phyloP scores from a whole-genome alignment of 2,329 filamentous ascomycete genomes.

The Hawksworthiomyces lignivorus region DNA sequence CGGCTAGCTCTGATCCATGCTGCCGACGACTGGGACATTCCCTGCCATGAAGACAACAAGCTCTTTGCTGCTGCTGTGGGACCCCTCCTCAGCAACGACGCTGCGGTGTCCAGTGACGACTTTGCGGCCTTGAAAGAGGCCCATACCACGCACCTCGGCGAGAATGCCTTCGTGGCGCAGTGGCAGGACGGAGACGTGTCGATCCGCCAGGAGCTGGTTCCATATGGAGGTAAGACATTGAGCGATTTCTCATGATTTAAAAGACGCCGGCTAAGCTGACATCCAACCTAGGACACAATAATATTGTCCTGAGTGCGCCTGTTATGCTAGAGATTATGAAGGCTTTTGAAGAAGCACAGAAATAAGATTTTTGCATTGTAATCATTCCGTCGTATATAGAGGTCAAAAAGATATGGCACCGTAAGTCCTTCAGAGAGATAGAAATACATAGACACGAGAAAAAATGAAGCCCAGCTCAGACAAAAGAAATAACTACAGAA shows the following conservation, averaged over 20 bases:
- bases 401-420: too few relatives aligned
- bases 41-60: constrained; percentile 59
- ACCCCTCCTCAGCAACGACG: constrained; percentile 13
- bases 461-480: too few relatives aligned
- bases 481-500: too few relatives aligned
- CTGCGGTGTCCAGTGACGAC: constrained; percentile 31
- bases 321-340: constrained; percentile 58
- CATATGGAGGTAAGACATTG: constrained; percentile 43
- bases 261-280: too few relatives aligned
- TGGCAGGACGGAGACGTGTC: constrained; percentile 39
- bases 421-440: too few relatives aligned
- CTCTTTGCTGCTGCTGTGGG: constrained; percentile 54
- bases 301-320: constrained; percentile 57
- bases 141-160: constrained; percentile 34
- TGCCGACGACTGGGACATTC: constrained; percentile 73
- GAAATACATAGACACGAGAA: too few relatives aligned
- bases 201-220: constrained; percentile 47
- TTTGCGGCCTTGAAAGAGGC: constrained; percentile 31
- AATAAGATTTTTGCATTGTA: too few relatives aligned
- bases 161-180: constrained; percentile 40
- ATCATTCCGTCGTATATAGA: too few relatives aligned
- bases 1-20: constrained; percentile 72
- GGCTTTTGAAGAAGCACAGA: constrained; percentile 42
- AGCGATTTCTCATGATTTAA: too few relatives aligned
- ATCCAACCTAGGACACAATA: constrained; percentile 54